Evolutionary conservation across 257 asterid genomes (phyloP).

Genomic region (Hygrophila difformis): DNA sequence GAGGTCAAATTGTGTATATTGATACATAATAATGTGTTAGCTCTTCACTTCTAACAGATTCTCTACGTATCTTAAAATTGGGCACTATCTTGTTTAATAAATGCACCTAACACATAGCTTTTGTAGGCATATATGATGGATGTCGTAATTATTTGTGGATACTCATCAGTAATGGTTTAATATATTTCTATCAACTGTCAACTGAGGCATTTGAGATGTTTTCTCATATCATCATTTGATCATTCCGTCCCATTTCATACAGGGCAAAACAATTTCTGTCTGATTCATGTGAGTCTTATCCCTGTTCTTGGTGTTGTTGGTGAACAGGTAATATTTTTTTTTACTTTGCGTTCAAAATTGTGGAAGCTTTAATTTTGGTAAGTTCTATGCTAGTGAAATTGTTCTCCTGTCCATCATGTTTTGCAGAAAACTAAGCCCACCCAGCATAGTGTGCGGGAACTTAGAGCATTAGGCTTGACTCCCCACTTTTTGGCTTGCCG

Average conservation of each 20-base stretch:
- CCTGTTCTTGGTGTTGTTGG: conserved; percentile 97
- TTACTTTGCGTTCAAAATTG: background rate
- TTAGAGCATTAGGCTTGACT: conserved; percentile 84
- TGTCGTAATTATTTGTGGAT: too few relatives aligned
- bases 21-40: too few relatives aligned
- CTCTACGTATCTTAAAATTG: background rate
- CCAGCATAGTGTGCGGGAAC: conserved; percentile 89
- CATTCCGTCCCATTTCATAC: conserved; percentile 8
- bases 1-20: too few relatives aligned
- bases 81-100: background rate
- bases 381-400: conserved; percentile 6
- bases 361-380: background rate
- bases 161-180: too few relatives aligned
- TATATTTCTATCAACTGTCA: too few relatives aligned
- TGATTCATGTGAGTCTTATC: conserved; percentile 93
- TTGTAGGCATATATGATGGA: too few relatives aligned
- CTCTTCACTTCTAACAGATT: background rate
- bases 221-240: conserved; percentile 8
- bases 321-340: conserved; percentile 67
- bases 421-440: conserved; percentile 90
- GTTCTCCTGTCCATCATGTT: conserved; percentile 9
- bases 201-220: background rate
- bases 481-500: conserved; percentile 98
- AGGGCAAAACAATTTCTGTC: conserved; percentile 89
- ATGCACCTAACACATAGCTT: too few relatives aligned